phyloP scores from a whole-genome alignment of 164 flowering plant species.

The Nymphaea colorata region DNA sequence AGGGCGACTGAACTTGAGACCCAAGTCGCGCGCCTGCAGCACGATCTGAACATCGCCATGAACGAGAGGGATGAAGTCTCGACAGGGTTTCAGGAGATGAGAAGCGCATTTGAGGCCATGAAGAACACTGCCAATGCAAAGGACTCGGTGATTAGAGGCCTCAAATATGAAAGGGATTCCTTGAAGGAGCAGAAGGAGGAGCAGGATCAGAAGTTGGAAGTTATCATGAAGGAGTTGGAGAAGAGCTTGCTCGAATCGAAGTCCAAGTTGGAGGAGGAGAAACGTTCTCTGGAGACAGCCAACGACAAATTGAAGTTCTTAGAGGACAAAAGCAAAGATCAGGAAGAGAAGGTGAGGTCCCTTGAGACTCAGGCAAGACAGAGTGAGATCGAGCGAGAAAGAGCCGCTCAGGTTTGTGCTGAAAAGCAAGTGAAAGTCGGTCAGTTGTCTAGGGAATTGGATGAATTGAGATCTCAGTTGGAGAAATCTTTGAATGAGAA shows the following conservation, averaged over 20 bases:
- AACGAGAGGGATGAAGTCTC: slow-evolving; percentile 26
- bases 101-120: slow-evolving; percentile 14
- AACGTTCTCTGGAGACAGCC: neutral
- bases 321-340: slow-evolving; percentile 6
- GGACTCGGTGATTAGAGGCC: slow-evolving; percentile 12
- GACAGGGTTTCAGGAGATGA: slow-evolving; percentile 24
- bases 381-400: neutral
- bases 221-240: slow-evolving; percentile 10
- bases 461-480: slow-evolving; percentile 13
- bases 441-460: neutral
- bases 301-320: slow-evolving; percentile 16
- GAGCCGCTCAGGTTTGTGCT: neutral
- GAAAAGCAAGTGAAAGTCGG: neutral
- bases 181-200: neutral
- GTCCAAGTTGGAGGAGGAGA: slow-evolving; percentile 6
- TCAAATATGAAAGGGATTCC: slow-evolving; percentile 27
- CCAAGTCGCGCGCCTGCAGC: slow-evolving; percentile 52
- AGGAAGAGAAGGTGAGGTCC: neutral
- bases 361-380: neutral
- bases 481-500: slow-evolving; percentile 15
- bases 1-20: slow-evolving; percentile 52
- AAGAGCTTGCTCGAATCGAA: neutral
- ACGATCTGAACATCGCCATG: slow-evolving; percentile 40
- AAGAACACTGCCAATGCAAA: slow-evolving; percentile 21
- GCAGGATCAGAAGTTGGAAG: neutral